phyloP scores from a whole-genome alignment of 2,329 filamentous ascomycete genomes.

The Aspergillus ochraceus region DNA sequence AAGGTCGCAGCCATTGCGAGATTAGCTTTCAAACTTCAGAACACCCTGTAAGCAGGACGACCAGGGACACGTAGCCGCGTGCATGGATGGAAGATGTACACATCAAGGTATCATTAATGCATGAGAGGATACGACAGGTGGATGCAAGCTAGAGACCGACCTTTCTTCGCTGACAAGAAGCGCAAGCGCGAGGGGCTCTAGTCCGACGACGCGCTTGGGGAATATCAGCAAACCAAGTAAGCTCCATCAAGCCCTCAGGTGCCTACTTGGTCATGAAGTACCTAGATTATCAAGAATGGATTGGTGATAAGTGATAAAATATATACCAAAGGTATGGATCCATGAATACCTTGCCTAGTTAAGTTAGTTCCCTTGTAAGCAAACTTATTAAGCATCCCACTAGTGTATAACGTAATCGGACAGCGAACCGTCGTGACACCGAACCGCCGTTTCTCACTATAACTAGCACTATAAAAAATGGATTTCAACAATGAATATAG shows the following conservation, averaged over 20 bases:
- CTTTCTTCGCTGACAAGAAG: conserved; percentile 34
- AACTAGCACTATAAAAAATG: too few relatives aligned
- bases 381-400: too few relatives aligned
- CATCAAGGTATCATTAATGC: background rate
- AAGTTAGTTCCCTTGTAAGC: too few relatives aligned
- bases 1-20: background rate
- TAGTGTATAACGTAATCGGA: too few relatives aligned
- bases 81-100: background rate
- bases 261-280: background rate
- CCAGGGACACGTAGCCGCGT: background rate
- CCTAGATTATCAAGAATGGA: too few relatives aligned
- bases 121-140: background rate
- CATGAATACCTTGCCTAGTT: too few relatives aligned
- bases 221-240: conserved; percentile 36
- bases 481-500: too few relatives aligned
- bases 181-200: conserved; percentile 32
- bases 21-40: background rate
- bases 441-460: too few relatives aligned
- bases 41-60: background rate
- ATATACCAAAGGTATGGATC: too few relatives aligned
- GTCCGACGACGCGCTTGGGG: conserved; percentile 34
- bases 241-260: conserved; percentile 26
- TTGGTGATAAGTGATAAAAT: too few relatives aligned
- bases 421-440: too few relatives aligned
- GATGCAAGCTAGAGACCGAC: conserved; percentile 15